Percentiles rank a stretch among this genome's conserved stretches.
Conservation (phyloP, 2,329 filamentous ascomycete species). For the Cercospora brassicicola region DNA sequence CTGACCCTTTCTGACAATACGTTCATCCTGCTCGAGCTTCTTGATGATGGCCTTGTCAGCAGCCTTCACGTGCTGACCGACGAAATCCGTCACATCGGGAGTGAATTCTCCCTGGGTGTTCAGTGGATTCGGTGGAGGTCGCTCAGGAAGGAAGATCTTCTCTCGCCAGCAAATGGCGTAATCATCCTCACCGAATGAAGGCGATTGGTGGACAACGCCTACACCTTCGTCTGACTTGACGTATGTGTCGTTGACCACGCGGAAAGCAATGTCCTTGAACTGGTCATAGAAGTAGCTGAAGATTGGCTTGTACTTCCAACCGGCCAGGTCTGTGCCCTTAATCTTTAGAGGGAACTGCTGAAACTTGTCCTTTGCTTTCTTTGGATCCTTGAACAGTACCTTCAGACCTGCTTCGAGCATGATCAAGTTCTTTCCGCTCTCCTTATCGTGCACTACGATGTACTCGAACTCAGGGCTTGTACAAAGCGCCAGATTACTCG, state of each 20-base stretch:
- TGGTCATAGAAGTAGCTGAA: conserved; percentile 89
- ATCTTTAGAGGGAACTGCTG: conserved; percentile 72
- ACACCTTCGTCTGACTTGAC: conserved; percentile 89
- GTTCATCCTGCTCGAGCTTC: conserved; percentile 72
- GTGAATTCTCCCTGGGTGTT: conserved; percentile 81
- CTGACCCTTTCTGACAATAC: conserved; percentile 80
- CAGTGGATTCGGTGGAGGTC: conserved; percentile 86
- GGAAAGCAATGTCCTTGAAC: conserved; percentile 82
- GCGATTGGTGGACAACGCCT: conserved; percentile 90
- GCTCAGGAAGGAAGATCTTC: conserved; percentile 74
- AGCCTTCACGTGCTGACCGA: conserved; percentile 83
- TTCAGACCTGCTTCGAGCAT: conserved; percentile 77
- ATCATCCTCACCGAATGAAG: conserved; percentile 94
- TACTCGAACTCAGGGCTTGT: conserved; percentile 83
- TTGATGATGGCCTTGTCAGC: conserved; percentile 95
- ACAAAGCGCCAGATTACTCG: conserved; percentile 75
- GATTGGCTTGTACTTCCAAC: conserved; percentile 83
- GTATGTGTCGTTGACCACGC: conserved; percentile 78
- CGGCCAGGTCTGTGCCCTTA: conserved; percentile 79
- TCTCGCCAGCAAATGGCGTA: conserved; percentile 76
- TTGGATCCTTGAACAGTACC: conserved; percentile 89
- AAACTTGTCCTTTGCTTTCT: conserved; percentile 92
- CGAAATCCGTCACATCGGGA: conserved; percentile 73
- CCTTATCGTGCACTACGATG: conserved; percentile 80
- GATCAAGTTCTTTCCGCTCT: conserved; percentile 79